Percentiles rank a stretch among this genome's conserved stretches.
Evolutionary conservation across 495 filamentous ascomycete species (phyloP).

Genomic region (Mytilinidion resinicola): DNA sequence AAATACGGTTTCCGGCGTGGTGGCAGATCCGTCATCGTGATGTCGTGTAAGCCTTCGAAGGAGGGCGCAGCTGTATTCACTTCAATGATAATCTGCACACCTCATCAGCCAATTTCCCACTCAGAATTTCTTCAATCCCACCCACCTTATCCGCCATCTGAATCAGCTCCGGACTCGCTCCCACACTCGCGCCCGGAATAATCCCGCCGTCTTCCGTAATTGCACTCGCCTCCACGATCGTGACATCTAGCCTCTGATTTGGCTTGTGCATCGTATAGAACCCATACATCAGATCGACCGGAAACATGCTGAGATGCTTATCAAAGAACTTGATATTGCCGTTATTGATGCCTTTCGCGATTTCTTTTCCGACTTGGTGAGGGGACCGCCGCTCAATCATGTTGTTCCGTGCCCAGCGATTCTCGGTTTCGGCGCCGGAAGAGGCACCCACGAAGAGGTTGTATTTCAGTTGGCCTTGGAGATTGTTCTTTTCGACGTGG

Average conservation of each 20-base stretch:
- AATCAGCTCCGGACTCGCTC: constrained; percentile 77
- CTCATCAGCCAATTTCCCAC: not conserved
- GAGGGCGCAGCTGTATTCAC: constrained; percentile 82
- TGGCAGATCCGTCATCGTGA: constrained; percentile 78
- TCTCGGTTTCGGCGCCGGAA: constrained; percentile 85
- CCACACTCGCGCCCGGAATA: constrained; percentile 81
- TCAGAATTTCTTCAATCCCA: not conserved
- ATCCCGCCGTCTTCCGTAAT: constrained; percentile 92
- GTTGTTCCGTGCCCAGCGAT: constrained; percentile 75
- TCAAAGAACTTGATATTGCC: constrained; percentile 90
- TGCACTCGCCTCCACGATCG: constrained; percentile 78
- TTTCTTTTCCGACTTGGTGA: constrained; percentile 88
- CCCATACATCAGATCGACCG: constrained; percentile 73
- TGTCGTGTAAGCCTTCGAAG: constrained; percentile 87
- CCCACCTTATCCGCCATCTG: constrained; percentile 78
- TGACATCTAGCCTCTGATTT: constrained; percentile 69
- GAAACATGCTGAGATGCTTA: constrained; percentile 91
- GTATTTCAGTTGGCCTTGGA: constrained; percentile 79
- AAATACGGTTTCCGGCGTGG: constrained; percentile 79
- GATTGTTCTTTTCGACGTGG: constrained; percentile 81
- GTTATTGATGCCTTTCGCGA: constrained; percentile 84
- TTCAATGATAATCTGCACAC: constrained; percentile 67
- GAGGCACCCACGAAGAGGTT: constrained; percentile 84
- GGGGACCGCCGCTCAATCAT: constrained; percentile 85
- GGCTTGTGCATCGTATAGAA: constrained; percentile 48